These are phyloP conservation scores for Sugiyamaella chiloensis DNA, from an alignment of 805 yeast genomes.

Conservation along the genomic window DNA sequence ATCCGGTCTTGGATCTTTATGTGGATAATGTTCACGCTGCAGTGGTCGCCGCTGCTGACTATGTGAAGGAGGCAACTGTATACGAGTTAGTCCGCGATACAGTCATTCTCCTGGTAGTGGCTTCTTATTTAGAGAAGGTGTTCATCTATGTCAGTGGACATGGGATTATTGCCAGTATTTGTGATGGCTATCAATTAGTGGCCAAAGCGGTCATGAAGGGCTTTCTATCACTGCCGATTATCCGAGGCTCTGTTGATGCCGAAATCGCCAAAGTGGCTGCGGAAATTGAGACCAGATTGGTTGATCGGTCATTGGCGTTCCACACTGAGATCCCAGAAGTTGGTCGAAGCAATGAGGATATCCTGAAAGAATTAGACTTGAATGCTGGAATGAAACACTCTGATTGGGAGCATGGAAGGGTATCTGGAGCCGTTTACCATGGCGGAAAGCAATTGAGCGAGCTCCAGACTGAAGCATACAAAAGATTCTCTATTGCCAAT, in stretches of 20 bases:
- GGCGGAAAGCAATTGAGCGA: slow-evolving; percentile 79
- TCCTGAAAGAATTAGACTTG: slow-evolving; percentile 51
- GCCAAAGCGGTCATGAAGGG: slow-evolving; percentile 21
- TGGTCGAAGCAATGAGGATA: slow-evolving; percentile 51
- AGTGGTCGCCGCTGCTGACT: neutral
- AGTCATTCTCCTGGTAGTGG: slow-evolving; percentile 8
- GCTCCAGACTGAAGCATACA: slow-evolving; percentile 74
- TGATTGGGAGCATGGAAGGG: slow-evolving; percentile 80
- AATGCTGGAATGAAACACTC: slow-evolving; percentile 50
- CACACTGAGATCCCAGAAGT: slow-evolving; percentile 48
- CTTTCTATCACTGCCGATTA: slow-evolving; percentile 45
- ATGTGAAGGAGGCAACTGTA: slow-evolving; percentile 4
- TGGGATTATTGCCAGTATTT: slow-evolving; percentile 26
- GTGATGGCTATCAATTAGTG: slow-evolving; percentile 8
- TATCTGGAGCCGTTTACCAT: slow-evolving; percentile 95
- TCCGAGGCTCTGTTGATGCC: slow-evolving; percentile 53
- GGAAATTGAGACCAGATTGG: slow-evolving; percentile 54
- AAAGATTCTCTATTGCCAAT: slow-evolving; percentile 78
- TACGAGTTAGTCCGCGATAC: slow-evolving; percentile 13
- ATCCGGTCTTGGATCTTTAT: neutral
- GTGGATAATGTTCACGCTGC: neutral
- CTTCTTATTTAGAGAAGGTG: slow-evolving; percentile 10
- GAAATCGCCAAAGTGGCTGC: slow-evolving; percentile 52
- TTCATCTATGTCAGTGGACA: slow-evolving; percentile 23
- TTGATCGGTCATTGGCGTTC: slow-evolving; percentile 47